Percentiles rank a stretch among this genome's conserved stretches.
These are phyloP conservation scores for Sugiyamaella marilandica DNA, from an alignment of 805 yeast genomes.

Conservation along the genomic window DNA sequence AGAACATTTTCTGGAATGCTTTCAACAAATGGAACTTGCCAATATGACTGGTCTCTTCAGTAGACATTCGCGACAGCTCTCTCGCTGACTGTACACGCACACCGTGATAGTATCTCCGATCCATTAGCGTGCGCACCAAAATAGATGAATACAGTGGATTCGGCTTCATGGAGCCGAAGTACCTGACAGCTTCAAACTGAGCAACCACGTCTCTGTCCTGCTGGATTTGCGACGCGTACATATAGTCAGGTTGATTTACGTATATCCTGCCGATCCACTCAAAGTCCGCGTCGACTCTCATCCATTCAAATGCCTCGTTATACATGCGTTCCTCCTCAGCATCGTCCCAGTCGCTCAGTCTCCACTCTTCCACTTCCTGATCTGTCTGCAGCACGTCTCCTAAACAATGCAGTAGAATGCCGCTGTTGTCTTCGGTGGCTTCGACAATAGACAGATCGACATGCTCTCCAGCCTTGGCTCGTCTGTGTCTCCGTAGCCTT, in stretches of 20 bases:
- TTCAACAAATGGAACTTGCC: constrained; percentile 70
- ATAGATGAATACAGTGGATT: constrained; percentile 66
- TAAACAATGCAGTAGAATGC: constrained; percentile 48
- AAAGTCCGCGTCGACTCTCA: constrained; percentile 93
- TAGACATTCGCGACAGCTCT: constrained; percentile 68
- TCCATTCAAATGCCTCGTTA: constrained; percentile 94
- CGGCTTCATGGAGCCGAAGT: constrained; percentile 62
- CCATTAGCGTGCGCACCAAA: constrained; percentile 75
- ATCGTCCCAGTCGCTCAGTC: constrained; percentile 60
- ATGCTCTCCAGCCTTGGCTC: constrained; percentile 12
- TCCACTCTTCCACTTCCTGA: constrained; percentile 66
- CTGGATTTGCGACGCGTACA: constrained; percentile 89
- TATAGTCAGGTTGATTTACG: constrained; percentile 87
- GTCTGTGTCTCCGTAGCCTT: constrained; percentile 59
- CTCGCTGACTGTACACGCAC: constrained; percentile 81
- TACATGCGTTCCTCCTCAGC: constrained; percentile 64
- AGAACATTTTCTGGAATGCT: constrained; percentile 64
- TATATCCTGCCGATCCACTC: constrained; percentile 89
- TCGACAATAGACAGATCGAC: constrained; percentile 26
- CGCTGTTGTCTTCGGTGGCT: constrained; percentile 26
- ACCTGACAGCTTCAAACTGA: constrained; percentile 75
- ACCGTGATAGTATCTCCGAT: constrained; percentile 80
- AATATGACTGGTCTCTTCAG: constrained; percentile 53
- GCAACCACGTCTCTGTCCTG: constrained; percentile 97
- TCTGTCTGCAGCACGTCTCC: constrained; percentile 72